Base-by-base conservation (phyloP, 805 yeast species). In the Helenozyma rhizophorensis region DNA sequence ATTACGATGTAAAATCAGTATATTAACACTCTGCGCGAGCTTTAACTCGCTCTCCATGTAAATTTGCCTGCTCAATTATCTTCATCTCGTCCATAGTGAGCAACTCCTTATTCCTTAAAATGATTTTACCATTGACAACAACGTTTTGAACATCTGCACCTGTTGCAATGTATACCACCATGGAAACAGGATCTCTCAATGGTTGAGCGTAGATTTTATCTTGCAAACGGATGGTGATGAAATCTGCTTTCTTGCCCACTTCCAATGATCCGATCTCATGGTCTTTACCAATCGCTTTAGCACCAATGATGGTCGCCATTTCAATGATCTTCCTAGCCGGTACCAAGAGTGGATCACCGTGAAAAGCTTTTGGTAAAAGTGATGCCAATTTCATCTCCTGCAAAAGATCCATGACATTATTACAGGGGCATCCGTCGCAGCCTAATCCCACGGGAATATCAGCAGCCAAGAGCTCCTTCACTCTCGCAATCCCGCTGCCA, bases 141-240 rank as follows among this genome's bases (percentile, higher is more conserved):
- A 39, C 46, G 19, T 36, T 40, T 14, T 35, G 44, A 7, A 47
- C 52, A 21, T 46, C 52, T 4, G 45, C 46, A 11, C 51, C 50
- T 2, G 52, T 47, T 5, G 51, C 51, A 25, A 47, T 47, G 33
- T 47, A 47, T 3, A 44, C 49, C 7, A 46, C 48, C 51, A 43
- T 47, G 2, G 51, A 46, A 8, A 46, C 49, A 8, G 51, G 51
- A 23, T 46, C 49, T 25, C 51, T 34, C 45, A 41, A 32, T 13
- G 50, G 51, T 29, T 47, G 50, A 4, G 51, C 50, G 25, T 47
- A 43, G 15, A 47, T 27, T 31, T 47, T 47, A 30, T 47, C 47
- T 9, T 31, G 26, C 23, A 43, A 36, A 27, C 43, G 37, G 31
- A 47, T 47, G 16, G 46, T 21, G 14, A 36, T 40, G 17, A 42